Evolutionary conservation across 1,139 yeast genomes (phyloP), one percentile per base, ranked within the genome.

Genomic region (Hanseniaspora uvarum): DNA sequence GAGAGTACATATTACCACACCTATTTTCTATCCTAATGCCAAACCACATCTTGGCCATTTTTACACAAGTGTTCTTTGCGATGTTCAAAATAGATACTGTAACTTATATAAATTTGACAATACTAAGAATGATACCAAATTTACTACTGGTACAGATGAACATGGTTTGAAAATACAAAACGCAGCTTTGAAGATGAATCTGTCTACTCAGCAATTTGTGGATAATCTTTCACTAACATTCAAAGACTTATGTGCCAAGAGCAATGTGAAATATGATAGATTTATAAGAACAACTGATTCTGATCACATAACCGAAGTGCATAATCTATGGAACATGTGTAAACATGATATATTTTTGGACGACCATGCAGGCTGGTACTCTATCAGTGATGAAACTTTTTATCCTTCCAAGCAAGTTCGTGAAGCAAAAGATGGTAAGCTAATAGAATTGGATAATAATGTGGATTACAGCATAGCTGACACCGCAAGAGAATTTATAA

Each of bases 11-110:
- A 73, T 86, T 14, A 87, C 97, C 0, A 84, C 96, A 0, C 99
- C 99, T 0, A 94, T 92, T 24, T 92, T 89, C 69, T 92, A 92
- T 65, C 97, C 94, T 58, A 92, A 94, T 72, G 97, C 98, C 4
- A 77, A 71, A 50, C 99, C 99, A 1, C 99, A 92, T 68, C 68
- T 92, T 52, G 99, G 99, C 5, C 98, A 94, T 68, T 72, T 88
- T 46, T 89, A 92, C 65, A 79, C 96, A 16, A 85, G 88, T 86
- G 73, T 88, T 0, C 69, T 92, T 38, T 82, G 92, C 49, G 97
- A 92, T 68, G 82, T 83, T 1, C 71, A 83, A 55, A 77, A 74
- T 58, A 72, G 96, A 58, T 89, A 96, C 95, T 78, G 77, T 47
- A 63, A 62, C 24, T 67, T 81, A 46, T 71, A 69, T n/a, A 40